A percentile compares a stretch with the other conserved stretches of the same genome.
phyloP scores from a whole-genome alignment of 495 filamentous ascomycete species.

The Xylaria castorea region DNA sequence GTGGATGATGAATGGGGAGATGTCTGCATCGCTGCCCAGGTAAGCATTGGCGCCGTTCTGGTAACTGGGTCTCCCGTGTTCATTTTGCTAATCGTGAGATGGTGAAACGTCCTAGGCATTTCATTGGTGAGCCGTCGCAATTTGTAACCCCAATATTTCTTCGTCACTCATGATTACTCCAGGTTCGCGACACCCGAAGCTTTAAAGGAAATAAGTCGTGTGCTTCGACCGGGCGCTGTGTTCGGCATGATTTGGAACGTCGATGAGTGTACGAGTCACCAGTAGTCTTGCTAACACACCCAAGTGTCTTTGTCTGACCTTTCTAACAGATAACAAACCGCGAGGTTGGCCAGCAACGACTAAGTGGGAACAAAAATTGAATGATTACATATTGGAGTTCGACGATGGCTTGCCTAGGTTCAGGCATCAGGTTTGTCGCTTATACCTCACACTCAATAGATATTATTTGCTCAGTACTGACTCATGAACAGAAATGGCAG shows the following conservation, averaged over 20 bases:
- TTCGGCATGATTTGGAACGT: slow-evolving; percentile 72
- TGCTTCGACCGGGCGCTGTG: slow-evolving; percentile 56
- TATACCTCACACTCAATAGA: neutral
- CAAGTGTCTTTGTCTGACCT: slow-evolving; percentile 17
- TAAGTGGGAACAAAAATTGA: slow-evolving; percentile 61
- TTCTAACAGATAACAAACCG: slow-evolving; percentile 57
- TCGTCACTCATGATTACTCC: slow-evolving; percentile 7
- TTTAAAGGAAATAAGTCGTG: slow-evolving; percentile 64
- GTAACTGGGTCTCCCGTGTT: neutral
- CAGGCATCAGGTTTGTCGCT: slow-evolving; percentile 45
- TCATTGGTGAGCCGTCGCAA: slow-evolving; percentile 56
- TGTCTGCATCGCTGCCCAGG: slow-evolving; percentile 69
- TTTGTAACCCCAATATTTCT: neutral
- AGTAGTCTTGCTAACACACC: slow-evolving; percentile 8
- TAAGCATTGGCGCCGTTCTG: slow-evolving; percentile 40
- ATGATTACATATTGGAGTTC: slow-evolving; percentile 56
- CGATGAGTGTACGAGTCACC: slow-evolving; percentile 62
- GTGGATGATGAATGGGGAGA: slow-evolving; percentile 64
- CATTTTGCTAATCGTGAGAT: slow-evolving; percentile 1
- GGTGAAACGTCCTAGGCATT: slow-evolving; percentile 52
- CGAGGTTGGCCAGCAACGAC: slow-evolving; percentile 51
- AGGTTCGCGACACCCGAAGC: slow-evolving; percentile 68
- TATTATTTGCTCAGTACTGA: neutral
- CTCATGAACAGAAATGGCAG: slow-evolving; percentile 50
- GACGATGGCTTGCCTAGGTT: slow-evolving; percentile 63